Evolutionary conservation across 345 rosid genomes (phyloP), one percentile per base, ranked within the genome.

Genomic region (Leavenworthia alabamica): DNA sequence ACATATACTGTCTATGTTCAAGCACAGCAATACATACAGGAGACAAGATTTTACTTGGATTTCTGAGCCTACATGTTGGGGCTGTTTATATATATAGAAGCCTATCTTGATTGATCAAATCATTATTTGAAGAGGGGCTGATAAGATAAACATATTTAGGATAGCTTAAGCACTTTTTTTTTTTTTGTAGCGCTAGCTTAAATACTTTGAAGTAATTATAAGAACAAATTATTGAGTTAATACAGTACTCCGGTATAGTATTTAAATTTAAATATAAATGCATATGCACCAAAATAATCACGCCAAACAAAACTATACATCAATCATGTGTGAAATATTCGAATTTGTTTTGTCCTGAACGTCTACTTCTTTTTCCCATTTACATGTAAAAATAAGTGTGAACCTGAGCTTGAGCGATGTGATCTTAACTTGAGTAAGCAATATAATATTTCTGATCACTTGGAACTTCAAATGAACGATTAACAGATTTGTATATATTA

Each of bases 21-120:
- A 24, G 66, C 73, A 52, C 73, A 33, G 26, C 51, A 60, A 42
- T 68, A 17, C 55, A 60, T 53, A 60, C 53, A 32, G 55, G 47
- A 33, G 67, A 68, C 40, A 33, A 54, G 14, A 54, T 54, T 61
- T 61, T 23, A 60, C 62, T 35, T 69, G 14, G 51, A 54, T 69
- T 69, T 61, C 56, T 46, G 68, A 45, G 73, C 44, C 73, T 32
- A 51, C 40, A 48, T 59, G 45, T 42, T 26, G 45, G 15, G 39
- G 4, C 28, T 67, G 4, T 20, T 67, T 42, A 27, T n/a, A 43
- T 17, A 43, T 17, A 37, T 39, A 27, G 43, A 51, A 51, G 28
- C 16, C 58, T 52, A 52, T 33, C 27, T 33, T 53, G 42, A 32
- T 32, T 10, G 20, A 6, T 31, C 39, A 28, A 29, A 50, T 50